Evolutionary conservation across 2,329 filamentous ascomycete species (phyloP).

Genomic region (Claviceps monticola): DNA sequence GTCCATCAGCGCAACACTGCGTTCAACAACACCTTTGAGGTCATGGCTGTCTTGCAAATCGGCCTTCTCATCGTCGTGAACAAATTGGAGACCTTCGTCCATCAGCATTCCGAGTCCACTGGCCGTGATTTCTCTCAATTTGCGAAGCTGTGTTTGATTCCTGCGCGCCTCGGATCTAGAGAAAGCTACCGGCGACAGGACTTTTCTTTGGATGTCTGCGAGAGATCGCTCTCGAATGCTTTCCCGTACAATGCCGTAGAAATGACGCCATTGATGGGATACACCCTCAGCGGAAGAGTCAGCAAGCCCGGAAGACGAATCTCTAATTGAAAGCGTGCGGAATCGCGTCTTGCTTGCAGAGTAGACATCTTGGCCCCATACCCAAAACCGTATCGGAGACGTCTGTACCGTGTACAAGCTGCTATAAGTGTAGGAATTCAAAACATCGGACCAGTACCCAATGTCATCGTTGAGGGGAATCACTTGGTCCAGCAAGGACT

Average conservation of each 20-base stretch:
- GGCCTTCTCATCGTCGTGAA: slow-evolving; percentile 43
- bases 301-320: slow-evolving; percentile 18
- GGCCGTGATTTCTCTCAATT: slow-evolving; percentile 66
- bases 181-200: slow-evolving; percentile 66
- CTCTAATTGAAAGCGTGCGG: slow-evolving; percentile 17
- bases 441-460: slow-evolving; percentile 88
- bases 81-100: slow-evolving; percentile 66
- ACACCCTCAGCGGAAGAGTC: slow-evolving; percentile 25
- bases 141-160: slow-evolving; percentile 59
- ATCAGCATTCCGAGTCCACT: slow-evolving; percentile 78
- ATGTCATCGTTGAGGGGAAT: slow-evolving; percentile 74
- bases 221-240: slow-evolving; percentile 62
- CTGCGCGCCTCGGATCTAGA: slow-evolving; percentile 59
- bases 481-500: slow-evolving; percentile 67
- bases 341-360: slow-evolving; percentile 39
- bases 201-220: slow-evolving; percentile 52
- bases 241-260: slow-evolving; percentile 68
- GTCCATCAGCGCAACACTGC: slow-evolving; percentile 75
- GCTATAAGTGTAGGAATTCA: slow-evolving; percentile 65
- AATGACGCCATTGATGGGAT: slow-evolving; percentile 46
- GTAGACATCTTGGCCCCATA: slow-evolving; percentile 58
- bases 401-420: slow-evolving; percentile 78
- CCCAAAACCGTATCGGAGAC: slow-evolving; percentile 61
- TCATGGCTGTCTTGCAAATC: slow-evolving; percentile 35
- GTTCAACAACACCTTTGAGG: slow-evolving; percentile 60